Conservation (phyloP, 2,329 filamentous ascomycete genomes). For the Aureobasidium sp. region DNA sequence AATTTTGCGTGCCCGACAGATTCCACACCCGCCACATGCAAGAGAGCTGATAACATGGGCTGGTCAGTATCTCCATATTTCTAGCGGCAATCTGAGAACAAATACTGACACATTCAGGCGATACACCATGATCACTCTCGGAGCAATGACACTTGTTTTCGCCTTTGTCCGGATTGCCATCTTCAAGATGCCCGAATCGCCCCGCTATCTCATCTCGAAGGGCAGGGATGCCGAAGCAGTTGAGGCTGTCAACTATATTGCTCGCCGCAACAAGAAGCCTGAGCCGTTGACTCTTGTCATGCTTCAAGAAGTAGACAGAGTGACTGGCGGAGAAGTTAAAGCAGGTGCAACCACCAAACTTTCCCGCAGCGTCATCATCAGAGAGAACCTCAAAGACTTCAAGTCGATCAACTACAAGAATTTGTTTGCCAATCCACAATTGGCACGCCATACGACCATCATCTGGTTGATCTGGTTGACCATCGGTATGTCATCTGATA, state of each 20-base stretch:
- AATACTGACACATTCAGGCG: background rate
- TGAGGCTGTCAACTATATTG: slow-evolving; percentile 56
- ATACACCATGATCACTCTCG: background rate
- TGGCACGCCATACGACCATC: background rate
- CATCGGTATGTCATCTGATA: background rate
- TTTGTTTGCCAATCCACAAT: background rate
- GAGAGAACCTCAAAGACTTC: background rate
- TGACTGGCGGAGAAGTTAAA: background rate
- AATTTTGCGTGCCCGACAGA: slow-evolving; percentile 48
- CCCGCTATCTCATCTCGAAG: slow-evolving; percentile 22
- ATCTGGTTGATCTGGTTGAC: background rate
- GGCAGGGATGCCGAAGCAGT: slow-evolving; percentile 36
- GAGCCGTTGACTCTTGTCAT: background rate
- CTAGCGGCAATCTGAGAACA: slow-evolving; percentile 64
- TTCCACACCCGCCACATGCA: slow-evolving; percentile 27
- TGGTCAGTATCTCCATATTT: slow-evolving; percentile 50
- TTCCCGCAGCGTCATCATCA: background rate
- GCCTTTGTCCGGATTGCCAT: slow-evolving; percentile 77
- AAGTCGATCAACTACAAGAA: background rate
- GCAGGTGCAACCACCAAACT: background rate
- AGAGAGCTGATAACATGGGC: slow-evolving; percentile 52
- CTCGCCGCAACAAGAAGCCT: background rate
- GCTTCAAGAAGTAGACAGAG: slow-evolving; percentile 1
- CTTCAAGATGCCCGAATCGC: slow-evolving; percentile 21
- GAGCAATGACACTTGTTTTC: slow-evolving; percentile 53